Evolutionary conservation across 345 rosid genomes (phyloP).

Genomic region (Sisymbrium altissimum): DNA sequence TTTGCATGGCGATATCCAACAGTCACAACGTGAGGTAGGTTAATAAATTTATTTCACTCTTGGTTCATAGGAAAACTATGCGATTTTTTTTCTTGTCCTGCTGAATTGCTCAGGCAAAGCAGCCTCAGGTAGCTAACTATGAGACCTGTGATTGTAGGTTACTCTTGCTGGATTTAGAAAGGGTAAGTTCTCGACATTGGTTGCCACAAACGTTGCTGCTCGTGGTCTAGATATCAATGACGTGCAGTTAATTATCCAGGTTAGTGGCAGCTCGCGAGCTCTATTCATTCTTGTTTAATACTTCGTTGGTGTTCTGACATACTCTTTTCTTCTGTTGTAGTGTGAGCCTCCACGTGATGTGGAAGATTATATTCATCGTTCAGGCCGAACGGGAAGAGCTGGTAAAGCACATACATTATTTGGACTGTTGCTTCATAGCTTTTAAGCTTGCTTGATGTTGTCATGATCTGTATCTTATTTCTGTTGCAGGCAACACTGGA

Average conservation of each 20-base stretch:
- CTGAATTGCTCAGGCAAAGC: not conserved
- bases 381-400: slow-evolving; percentile 99
- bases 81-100: not conserved
- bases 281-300: not conserved
- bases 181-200: slow-evolving; percentile 84
- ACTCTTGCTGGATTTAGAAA: slow-evolving; percentile 89
- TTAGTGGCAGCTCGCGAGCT: slow-evolving; percentile 22
- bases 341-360: slow-evolving; percentile 99
- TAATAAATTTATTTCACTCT: not conserved
- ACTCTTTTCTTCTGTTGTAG: slow-evolving; percentile 36
- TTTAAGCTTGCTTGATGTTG: not conserved
- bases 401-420: slow-evolving; percentile 40
- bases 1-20: slow-evolving; percentile 94
- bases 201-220: slow-evolving; percentile 96
- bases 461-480: not conserved
- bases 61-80: not conserved
- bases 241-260: slow-evolving; percentile 97
- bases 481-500: slow-evolving; percentile 72
- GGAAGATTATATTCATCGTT: slow-evolving; percentile 95
- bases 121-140: not conserved
- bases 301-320: not conserved
- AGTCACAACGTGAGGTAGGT: slow-evolving; percentile 84
- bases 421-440: not conserved
- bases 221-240: slow-evolving; percentile 96
- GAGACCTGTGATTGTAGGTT: slow-evolving; percentile 45